Conservation (phyloP, 495 filamentous ascomycete genomes). For the Cercophora scortea region DNA sequence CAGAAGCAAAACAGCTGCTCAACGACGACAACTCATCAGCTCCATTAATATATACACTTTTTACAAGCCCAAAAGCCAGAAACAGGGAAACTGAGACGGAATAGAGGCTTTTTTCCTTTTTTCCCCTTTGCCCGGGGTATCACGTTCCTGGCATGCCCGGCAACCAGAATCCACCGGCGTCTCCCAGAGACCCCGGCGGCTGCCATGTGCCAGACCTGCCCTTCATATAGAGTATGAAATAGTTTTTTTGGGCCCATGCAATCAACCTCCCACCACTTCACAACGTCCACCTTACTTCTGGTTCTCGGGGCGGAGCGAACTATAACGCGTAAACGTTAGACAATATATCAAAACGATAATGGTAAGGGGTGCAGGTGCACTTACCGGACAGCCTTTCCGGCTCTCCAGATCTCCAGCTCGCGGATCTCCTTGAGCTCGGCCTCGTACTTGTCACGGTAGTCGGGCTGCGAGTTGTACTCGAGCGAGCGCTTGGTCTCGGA, state of each 20-base stretch:
- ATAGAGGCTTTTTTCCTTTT: conserved; percentile 1
- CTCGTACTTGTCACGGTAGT: conserved; percentile 95
- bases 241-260: conserved; percentile 9
- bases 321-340: conserved; percentile 23
- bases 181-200: no score
- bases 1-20: neutral
- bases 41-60: conserved; percentile 14
- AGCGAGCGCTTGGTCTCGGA: conserved; percentile 88
- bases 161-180: no score
- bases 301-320: conserved; percentile 87
- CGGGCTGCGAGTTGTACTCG: conserved; percentile 87
- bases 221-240: conserved; percentile 11
- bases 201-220: neutral
- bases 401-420: conserved; percentile 95
- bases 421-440: conserved; percentile 95
- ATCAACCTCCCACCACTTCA: conserved; percentile 5
- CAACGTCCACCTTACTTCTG: conserved; percentile 52
- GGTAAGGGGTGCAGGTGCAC: conserved; percentile 10
- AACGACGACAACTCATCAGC: neutral
- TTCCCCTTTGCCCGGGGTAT: neutral
- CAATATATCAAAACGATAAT: neutral
- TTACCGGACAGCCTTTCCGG: conserved; percentile 90
- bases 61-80: neutral
- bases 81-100: conserved; percentile 1
- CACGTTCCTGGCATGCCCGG: neutral